Evolutionary conservation across 192 early-diverging fungal species (phyloP).

Genomic region (Podila epigama): DNA sequence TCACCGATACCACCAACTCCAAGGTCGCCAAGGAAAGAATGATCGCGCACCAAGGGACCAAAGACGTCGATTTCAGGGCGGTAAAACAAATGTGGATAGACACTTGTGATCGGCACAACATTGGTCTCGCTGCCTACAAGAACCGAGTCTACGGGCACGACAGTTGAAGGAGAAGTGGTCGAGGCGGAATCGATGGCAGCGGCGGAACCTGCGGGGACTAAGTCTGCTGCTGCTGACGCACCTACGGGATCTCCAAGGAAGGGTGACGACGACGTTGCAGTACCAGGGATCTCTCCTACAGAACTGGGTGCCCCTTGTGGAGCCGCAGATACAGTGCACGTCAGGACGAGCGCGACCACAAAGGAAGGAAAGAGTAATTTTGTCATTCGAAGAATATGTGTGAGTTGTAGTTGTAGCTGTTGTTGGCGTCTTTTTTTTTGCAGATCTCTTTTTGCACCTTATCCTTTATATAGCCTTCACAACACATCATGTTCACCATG

Average conservation of each 20-base stretch:
- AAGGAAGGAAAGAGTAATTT: not conserved
- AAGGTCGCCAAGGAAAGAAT: not conserved
- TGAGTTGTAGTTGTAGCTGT: not conserved
- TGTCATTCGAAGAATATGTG: not conserved
- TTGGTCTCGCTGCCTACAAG: constrained; percentile 12
- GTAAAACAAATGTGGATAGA: constrained; percentile 21
- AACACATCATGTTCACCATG: too few relatives aligned
- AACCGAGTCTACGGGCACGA: constrained; percentile 6
- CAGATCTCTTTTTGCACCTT: not conserved
- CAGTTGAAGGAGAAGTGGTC: not conserved
- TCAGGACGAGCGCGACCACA: not conserved
- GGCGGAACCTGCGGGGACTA: too few relatives aligned
- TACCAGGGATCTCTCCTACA: not conserved
- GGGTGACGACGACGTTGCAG: not conserved
- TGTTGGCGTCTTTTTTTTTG: not conserved
- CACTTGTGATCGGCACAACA: constrained; percentile 13
- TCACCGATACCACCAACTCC: not conserved
- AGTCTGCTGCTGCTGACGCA: not conserved
- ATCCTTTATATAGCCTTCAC: too few relatives aligned
- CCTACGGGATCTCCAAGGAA: not conserved
- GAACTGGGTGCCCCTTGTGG: too few relatives aligned
- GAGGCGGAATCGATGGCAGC: not conserved
- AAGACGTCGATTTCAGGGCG: constrained; percentile 18
- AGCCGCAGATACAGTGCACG: not conserved
- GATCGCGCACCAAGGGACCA: constrained; percentile 12